These are phyloP conservation scores for Boletus tomentosulus DNA, from an alignment of 768 basidiomycete species.

Conservation along the genomic window DNA sequence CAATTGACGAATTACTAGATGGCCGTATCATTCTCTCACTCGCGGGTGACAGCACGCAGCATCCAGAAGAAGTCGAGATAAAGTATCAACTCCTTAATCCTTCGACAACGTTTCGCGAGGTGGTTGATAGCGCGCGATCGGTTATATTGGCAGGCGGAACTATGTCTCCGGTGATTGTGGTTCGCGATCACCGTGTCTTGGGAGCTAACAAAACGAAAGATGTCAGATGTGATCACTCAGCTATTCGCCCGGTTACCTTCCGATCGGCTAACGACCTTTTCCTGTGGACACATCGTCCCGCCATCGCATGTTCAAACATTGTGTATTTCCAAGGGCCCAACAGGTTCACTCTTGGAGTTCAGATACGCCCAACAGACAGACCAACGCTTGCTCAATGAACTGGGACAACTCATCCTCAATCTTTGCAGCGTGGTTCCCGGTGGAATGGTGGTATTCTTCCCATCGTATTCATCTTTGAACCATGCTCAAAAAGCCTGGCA, in stretches of 20 bases:
- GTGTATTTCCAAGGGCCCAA: conserved; percentile 70
- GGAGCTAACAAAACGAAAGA: conserved; percentile 41
- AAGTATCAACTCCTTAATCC: conserved; percentile 95
- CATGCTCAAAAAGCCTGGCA: conserved; percentile 64
- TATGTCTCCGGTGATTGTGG: conserved; percentile 87
- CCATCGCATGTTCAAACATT: conserved; percentile 70
- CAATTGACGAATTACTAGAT: conserved; percentile 42
- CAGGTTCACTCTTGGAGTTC: conserved; percentile 72
- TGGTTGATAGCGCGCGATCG: conserved; percentile 74
- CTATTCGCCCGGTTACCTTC: conserved; percentile 64
- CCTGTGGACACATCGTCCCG: conserved; percentile 92
- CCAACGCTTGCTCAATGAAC: conserved; percentile 62
- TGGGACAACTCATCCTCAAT: conserved; percentile 83
- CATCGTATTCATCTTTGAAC: conserved; percentile 83
- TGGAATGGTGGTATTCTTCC: conserved; percentile 92
- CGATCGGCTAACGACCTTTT: conserved; percentile 71
- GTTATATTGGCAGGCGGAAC: conserved; percentile 96
- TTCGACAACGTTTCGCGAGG: conserved; percentile 77
- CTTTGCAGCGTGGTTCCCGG: conserved; percentile 73
- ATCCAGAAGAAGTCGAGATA: conserved; percentile 52
- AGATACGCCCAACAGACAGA: conserved; percentile 74
- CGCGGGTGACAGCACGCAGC: conserved; percentile 31
- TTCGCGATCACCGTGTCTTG: not conserved
- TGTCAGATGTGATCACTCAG: conserved; percentile 81
- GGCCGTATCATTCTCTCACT: conserved; percentile 68